Base-by-base conservation (phyloP, 768 basidiomycete genomes). In the Tricholoma furcatifolium region DNA sequence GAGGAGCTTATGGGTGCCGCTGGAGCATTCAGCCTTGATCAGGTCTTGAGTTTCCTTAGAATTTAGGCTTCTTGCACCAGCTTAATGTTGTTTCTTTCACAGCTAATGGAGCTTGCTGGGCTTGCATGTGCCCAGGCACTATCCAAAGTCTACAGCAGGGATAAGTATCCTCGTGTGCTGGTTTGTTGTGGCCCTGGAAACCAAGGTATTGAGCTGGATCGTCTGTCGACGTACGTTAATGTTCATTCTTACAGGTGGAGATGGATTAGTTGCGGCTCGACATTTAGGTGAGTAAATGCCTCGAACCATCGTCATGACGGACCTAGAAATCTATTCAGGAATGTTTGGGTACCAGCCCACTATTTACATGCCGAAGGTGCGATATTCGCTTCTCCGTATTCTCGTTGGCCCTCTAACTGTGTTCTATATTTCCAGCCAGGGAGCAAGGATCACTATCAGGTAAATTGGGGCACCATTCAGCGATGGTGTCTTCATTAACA, bases 151-250 rank as follows among this genome's bases (percentile, higher is more conserved):
- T 98, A 92, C 66, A 74, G 73, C 36, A 82, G 78, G 27, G 81
- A 84, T 3, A 79, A 75, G 41, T 84, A 91, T 66, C 79, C 78
- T 34, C 81, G 84, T 10, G 92, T 98, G 6, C 74, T 98, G n/a
- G 91, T 98, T 10, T 93, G 91, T 62, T 98, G 95, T 65, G 97
- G 97, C 15, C 95, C 97, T 6, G 97, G 97, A 38, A 98, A 98
- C 63, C 96, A 98, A 75, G 93, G 83, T 70, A 53, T 34, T 7
- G 11, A 18, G 15, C 21, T 23, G 14, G 10, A 1, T 24, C 12
- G 17, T 30, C 32, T 31, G 34, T 46, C 6, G n/a, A 4, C 24
- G 30, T 24, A 20, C 12, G 4, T 23, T 39, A 17, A 14, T 32
- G 17, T 24, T 47, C 30, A 54, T 30, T 47, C n/a, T 11, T 15